Evolutionary conservation across 1,284 basidiomycete species (phyloP).

Genomic region (Afroboletus lepidellus): DNA sequence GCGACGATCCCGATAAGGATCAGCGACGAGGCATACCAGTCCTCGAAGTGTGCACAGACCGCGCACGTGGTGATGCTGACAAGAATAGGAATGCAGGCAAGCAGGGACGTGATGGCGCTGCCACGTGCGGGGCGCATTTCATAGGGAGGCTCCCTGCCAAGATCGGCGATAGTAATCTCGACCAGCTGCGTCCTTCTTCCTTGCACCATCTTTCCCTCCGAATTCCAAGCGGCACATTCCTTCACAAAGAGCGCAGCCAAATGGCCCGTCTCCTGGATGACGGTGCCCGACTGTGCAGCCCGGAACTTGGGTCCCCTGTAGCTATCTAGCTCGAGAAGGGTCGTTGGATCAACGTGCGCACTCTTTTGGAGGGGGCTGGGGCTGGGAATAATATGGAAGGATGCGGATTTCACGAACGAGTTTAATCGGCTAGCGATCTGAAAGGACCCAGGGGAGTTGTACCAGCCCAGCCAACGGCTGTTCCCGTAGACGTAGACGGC

Average conservation of each 20-base stretch:
- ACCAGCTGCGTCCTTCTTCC: not conserved
- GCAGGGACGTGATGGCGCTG: not conserved
- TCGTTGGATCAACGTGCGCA: not conserved
- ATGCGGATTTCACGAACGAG: not conserved
- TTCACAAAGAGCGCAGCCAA: not conserved
- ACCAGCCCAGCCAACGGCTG: not conserved
- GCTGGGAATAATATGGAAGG: not conserved
- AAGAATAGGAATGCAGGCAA: not conserved
- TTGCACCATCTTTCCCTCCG: not conserved
- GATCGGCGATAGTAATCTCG: not conserved
- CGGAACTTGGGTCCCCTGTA: not conserved
- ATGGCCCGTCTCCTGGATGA: not conserved
- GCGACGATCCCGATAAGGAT: too few relatives aligned
- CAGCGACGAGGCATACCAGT: too few relatives aligned
- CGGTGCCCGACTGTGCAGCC: not conserved
- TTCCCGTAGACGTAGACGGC: too few relatives aligned
- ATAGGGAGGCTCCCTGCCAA: not conserved
- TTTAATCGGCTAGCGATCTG: not conserved
- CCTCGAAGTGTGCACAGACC: not conserved
- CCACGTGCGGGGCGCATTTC: not conserved
- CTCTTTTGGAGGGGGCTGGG: not conserved
- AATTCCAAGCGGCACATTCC: too few relatives aligned
- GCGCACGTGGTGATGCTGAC: not conserved
- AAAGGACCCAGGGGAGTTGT: not conserved
- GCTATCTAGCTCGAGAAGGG: not conserved